Evolutionary conservation across 192 early-diverging fungal genomes (phyloP), one percentile per base, ranked within the genome.

Genomic region (Coemansia sp.): DNA sequence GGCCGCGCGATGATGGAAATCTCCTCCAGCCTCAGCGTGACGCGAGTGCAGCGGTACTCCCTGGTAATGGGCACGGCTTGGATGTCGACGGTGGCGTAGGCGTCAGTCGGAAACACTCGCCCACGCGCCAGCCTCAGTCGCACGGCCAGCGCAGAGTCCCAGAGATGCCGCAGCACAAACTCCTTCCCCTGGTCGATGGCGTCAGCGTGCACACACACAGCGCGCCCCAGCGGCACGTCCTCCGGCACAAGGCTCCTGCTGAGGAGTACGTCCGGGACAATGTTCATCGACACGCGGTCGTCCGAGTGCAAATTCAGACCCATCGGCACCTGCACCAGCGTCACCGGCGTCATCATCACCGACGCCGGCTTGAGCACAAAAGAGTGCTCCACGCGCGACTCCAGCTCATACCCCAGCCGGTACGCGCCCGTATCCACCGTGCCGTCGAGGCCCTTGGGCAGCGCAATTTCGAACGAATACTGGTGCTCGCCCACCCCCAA

Each of bases 1-100:
- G 80, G 80, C 2, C 72, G 68, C 0, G 80, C 80, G 43, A 83
- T 68, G 22, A 83, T 77, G 16, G 75, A 46, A n/a, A 83, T 78
- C 27, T 83, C 75, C 67, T 83, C 80, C 24, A 83, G n/a, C 11
- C 55, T n/a, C 18, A 77, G 58, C 16, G 40, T 63, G 11, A 78
- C 22, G 29, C 40, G 44, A 0, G 69, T 74, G 47, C 69, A 73
- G 18, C 71, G 62, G 31, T 65, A 65, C 20, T 72, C 69, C 20
- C 69, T 62, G 33, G 38, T 72, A 6, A 69, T 60, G 1, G 80
- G 80, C 69, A 83, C 68, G 2, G 75, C 71, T 36, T 78, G 75
- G 12, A 83, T 29, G 18, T 68, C 69, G 24, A 83, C 24, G 16
- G 75, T 16, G 5, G 80, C 72, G 24, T 41, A 29, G 3, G 75